Base-by-base conservation (phyloP, 2,329 filamentous ascomycete species). In the Aureobasidium sp. region DNA sequence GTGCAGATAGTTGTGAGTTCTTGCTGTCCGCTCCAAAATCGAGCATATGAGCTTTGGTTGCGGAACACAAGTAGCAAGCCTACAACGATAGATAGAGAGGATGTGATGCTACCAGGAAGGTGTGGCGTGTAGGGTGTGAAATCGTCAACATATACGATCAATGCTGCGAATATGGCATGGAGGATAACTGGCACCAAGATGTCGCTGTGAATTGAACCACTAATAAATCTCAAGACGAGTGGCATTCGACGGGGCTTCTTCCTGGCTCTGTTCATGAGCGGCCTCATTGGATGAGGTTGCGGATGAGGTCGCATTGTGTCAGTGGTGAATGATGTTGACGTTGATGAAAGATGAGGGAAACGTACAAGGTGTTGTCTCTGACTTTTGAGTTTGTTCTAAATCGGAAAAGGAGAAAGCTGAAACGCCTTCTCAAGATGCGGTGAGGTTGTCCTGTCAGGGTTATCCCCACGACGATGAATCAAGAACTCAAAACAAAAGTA, bases 1-100 rank as follows among this genome's bases (percentile, higher is more conserved):
- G 84, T 85, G 52, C 79, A 79, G 34, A 86, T 77, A 0, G 78
- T 79, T 12, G 78, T 83, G 61, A 87, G 77, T 65, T 82, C 79
- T 39, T 69, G 65, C 44, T 72, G 73, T 8, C 72, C 72, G 52
- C 71, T 70, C 84, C 84, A 87, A 75, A 87, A 87, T 1, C 84
- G 78, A 67, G 86, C 84, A 73, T 86, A 87, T 59, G 78, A 82
- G 3, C 84, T 87, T 66, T 81, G 79, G 67, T 87, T 87, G 41
- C 85, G 80, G 74, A 87, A 87, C 32, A 87, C 85, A 37, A 87
- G 82, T 80, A 87, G 86, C 44, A 87, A 71, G 68, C 85, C 85
- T 2, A 87, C 84, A 56, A 87, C 85, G 62, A 87, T 87, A 37
- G 81, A 84, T 1, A 87, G 75, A 15, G 80, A 83, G 1, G 85